These are phyloP conservation scores for Saccharomyces hybrid DNA, from an alignment of 1,139 yeast species.

Conservation along the genomic window DNA sequence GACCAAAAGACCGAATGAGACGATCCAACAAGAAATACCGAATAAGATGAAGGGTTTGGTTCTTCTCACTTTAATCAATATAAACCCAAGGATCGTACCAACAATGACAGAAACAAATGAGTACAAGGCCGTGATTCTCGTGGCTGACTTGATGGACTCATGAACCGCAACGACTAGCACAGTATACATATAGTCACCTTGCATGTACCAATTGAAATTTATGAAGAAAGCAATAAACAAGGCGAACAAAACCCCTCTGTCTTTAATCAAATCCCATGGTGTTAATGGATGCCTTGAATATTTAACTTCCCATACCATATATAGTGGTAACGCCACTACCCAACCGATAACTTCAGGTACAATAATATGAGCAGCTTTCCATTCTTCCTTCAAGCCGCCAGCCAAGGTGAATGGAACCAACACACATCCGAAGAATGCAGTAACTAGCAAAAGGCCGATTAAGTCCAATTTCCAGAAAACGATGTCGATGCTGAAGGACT, in stretches of 20 bases:
- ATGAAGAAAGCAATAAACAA: conserved; percentile 44
- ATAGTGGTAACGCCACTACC: conserved; percentile 46
- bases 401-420: conserved; percentile 47
- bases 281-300: conserved; percentile 41
- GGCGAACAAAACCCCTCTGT: conserved; percentile 59
- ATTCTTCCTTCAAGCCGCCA: conserved; percentile 45
- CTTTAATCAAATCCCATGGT: conserved; percentile 47
- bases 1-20: conserved; percentile 49
- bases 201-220: conserved; percentile 57
- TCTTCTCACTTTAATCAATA: conserved; percentile 43
- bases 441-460: conserved; percentile 43
- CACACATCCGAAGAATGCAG: conserved; percentile 48
- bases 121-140: conserved; percentile 53
- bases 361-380: conserved; percentile 51
- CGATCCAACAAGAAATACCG: conserved; percentile 47
- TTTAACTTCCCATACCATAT: conserved; percentile 47
- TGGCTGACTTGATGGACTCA: conserved; percentile 49
- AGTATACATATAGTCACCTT: conserved; percentile 58
- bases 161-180: conserved; percentile 53
- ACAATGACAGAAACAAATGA: conserved; percentile 58
- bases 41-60: conserved; percentile 51
- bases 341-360: conserved; percentile 54
- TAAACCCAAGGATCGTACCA: conserved; percentile 49
- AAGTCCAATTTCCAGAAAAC: conserved; percentile 48
- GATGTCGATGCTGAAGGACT: conserved; percentile 25